phyloP scores from a whole-genome alignment of 768 basidiomycete genomes.

The Suillus luteus region DNA sequence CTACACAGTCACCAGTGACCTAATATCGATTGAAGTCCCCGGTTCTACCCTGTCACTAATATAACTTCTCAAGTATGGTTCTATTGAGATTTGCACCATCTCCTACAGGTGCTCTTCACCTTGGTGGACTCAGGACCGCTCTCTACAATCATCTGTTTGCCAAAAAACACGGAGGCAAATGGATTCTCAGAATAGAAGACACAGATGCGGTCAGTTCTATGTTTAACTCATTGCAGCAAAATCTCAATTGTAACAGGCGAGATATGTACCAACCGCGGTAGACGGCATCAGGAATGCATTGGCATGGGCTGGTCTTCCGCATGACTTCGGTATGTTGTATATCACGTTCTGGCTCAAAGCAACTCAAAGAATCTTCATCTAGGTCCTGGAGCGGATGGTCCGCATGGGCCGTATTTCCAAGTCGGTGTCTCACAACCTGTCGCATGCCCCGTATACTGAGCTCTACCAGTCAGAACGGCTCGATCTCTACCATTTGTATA shows the following conservation, averaged over 20 bases:
- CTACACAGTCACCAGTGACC: not conserved
- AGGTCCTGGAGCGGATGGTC: slow-evolving; percentile 81
- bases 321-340: slow-evolving; percentile 73
- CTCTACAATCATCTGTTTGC: slow-evolving; percentile 91
- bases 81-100: slow-evolving; percentile 95
- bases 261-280: slow-evolving; percentile 82
- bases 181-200: slow-evolving; percentile 93
- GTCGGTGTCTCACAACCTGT: slow-evolving; percentile 38
- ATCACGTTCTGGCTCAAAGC: not conserved
- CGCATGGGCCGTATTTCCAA: slow-evolving; percentile 86
- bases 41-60: not conserved
- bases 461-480: slow-evolving; percentile 79
- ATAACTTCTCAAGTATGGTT: slow-evolving; percentile 39
- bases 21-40: not conserved
- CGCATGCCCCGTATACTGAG: slow-evolving; percentile 5
- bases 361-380: slow-evolving; percentile 14
- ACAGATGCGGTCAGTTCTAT: slow-evolving; percentile 72
- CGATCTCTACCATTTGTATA: slow-evolving; percentile 78
- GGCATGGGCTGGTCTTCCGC: slow-evolving; percentile 89
- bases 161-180: slow-evolving; percentile 78
- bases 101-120: slow-evolving; percentile 91
- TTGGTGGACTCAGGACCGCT: slow-evolving; percentile 93
- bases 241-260: slow-evolving; percentile 47
- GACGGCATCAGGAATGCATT: slow-evolving; percentile 76
- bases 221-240: slow-evolving; percentile 3